These are phyloP conservation scores for Phialophora macrospora DNA, from an alignment of 2,329 filamentous ascomycete genomes.

Conservation along the genomic window DNA sequence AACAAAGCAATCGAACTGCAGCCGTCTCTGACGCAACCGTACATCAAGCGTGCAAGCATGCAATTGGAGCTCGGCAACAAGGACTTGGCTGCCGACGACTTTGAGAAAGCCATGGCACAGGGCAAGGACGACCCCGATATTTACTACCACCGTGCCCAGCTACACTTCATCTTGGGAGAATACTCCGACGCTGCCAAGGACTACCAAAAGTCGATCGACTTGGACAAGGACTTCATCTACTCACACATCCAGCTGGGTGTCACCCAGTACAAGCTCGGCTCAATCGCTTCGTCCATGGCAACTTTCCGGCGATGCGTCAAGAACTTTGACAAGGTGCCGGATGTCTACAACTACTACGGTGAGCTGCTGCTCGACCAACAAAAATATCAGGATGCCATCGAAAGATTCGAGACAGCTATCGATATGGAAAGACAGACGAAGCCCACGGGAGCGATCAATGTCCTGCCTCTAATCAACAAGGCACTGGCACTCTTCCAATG, in stretches of 20 bases:
- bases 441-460: constrained; percentile 88
- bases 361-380: constrained; percentile 95
- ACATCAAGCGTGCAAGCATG: constrained; percentile 98
- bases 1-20: constrained; percentile 93
- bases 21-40: constrained; percentile 87
- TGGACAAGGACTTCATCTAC: constrained; percentile 96
- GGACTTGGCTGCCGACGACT: constrained; percentile 84
- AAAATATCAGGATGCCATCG: constrained; percentile 92
- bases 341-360: constrained; percentile 99
- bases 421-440: constrained; percentile 97
- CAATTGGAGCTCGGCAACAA: constrained; percentile 89
- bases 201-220: constrained; percentile 98
- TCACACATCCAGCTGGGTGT: constrained; percentile 99
- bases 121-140: constrained; percentile 92
- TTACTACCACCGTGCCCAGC: constrained; percentile 97
- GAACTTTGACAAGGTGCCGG: constrained; percentile 94
- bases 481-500: constrained; percentile 95
- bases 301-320: constrained; percentile 97
- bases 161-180: constrained; percentile 96
- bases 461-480: constrained; percentile 97
- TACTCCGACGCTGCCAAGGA: constrained; percentile 94
- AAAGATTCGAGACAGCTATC: constrained; percentile 98
- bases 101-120: constrained; percentile 80
- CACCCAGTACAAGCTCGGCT: constrained; percentile 99
- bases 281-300: constrained; percentile 95